Evolutionary conservation across 306 rosid species (phyloP).

Genomic region (Prunus armeniaca): DNA sequence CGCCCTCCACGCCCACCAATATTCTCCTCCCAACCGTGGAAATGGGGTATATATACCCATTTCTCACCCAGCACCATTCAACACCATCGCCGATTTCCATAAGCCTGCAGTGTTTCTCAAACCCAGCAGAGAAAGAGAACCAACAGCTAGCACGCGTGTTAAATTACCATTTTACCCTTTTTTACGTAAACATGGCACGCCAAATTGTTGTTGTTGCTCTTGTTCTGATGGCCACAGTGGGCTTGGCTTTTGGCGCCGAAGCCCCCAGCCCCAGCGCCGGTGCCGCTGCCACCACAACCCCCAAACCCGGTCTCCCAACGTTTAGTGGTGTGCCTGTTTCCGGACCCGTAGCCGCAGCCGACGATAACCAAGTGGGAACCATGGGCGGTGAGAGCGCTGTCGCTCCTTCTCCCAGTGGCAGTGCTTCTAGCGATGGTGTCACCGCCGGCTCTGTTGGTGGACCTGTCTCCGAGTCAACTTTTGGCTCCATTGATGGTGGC

Average conservation of each 20-base stretch:
- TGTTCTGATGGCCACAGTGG: conserved; percentile 41
- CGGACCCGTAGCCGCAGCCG: not conserved
- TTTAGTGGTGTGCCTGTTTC: conserved; percentile 1
- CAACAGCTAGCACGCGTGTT: not conserved
- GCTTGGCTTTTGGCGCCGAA: conserved; percentile 24
- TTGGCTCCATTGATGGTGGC: conserved; percentile 33
- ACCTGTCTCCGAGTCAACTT: conserved; percentile 27
- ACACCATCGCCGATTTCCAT: not conserved
- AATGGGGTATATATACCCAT: not conserved
- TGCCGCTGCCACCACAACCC: not conserved
- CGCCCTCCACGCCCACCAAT: conserved; percentile 8
- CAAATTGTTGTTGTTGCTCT: conserved; percentile 33
- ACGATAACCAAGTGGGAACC: conserved; percentile 31
- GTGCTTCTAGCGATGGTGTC: not conserved
- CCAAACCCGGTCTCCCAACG: not conserved
- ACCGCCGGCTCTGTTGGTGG: conserved; percentile 1
- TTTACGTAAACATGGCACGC: conserved; percentile 45
- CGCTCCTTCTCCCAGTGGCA: not conserved
- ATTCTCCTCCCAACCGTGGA: not conserved
- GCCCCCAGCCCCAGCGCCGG: not conserved
- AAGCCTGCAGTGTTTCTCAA: conserved; percentile 25
- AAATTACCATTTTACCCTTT: not conserved
- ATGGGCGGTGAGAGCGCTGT: conserved; percentile 2
- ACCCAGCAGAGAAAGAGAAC: not conserved
- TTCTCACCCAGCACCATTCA: not conserved